Evolutionary conservation across 306 rosid species (phyloP).

Genomic region (Crataegus laevigata): DNA sequence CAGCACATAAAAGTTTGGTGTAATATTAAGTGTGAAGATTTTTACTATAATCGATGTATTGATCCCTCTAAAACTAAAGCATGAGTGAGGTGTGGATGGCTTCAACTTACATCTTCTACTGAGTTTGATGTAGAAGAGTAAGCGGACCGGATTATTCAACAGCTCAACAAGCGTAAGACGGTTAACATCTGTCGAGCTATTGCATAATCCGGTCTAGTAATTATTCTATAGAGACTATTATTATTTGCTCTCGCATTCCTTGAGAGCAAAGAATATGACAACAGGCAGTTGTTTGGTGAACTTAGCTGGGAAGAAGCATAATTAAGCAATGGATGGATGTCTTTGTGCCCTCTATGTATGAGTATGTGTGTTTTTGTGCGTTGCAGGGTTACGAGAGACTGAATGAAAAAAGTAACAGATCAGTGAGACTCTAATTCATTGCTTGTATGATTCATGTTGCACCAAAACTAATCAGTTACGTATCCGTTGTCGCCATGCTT

Average conservation of each 20-base stretch:
- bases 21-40: background rate
- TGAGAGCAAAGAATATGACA: conserved; percentile 13
- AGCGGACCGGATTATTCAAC: background rate
- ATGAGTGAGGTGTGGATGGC: background rate
- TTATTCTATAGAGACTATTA: background rate
- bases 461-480: no score
- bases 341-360: conserved; percentile 19
- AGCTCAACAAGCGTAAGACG: background rate
- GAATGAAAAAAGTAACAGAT: no score
- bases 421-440: no score
- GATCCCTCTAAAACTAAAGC: background rate
- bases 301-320: conserved; percentile 15
- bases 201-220: background rate
- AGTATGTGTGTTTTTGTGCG: background rate
- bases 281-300: conserved; percentile 14
- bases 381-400: background rate
- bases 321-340: background rate
- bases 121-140: background rate
- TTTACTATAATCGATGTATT: background rate
- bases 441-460: no score
- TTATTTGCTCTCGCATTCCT: no score
- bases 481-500: no score
- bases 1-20: background rate
- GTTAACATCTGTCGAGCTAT: background rate
- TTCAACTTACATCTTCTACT: background rate